A percentile compares a stretch with the other conserved stretches of the same genome.
Conservation (phyloP, 2,329 filamentous ascomycete genomes). For the Rhinocladiella similis region DNA sequence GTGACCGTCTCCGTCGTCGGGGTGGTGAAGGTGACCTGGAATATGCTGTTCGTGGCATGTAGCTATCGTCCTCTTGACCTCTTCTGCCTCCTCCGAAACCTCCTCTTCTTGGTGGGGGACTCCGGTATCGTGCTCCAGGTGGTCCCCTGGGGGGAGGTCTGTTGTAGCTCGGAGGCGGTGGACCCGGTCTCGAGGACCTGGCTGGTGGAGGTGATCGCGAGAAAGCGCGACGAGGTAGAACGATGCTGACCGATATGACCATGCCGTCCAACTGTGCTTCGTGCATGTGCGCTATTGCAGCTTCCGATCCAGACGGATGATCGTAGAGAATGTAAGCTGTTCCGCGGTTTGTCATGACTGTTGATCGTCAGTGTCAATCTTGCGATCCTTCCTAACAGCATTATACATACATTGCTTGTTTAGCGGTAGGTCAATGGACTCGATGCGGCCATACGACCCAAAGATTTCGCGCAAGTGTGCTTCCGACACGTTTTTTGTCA, state of each 20-base stretch:
- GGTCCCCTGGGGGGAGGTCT: conserved; percentile 29
- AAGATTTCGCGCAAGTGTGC: conserved; percentile 90
- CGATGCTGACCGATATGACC: conserved; percentile 81
- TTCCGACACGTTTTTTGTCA: conserved; percentile 93
- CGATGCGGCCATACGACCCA: conserved; percentile 79
- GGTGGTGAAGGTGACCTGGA: conserved; percentile 40
- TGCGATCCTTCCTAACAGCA: neutral
- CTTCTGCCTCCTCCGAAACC: conserved; percentile 38
- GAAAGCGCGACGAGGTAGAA: conserved; percentile 79
- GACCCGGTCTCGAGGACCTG: conserved; percentile 55
- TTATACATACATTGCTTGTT: conserved; percentile 72
- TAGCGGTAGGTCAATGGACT: conserved; percentile 85
- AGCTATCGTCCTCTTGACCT: conserved; percentile 45
- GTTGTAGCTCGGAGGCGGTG: conserved; percentile 42
- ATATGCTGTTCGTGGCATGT: conserved; percentile 58
- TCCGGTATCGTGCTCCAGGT: conserved; percentile 35
- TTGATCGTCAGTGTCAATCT: conserved; percentile 13
- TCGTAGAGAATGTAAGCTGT: conserved; percentile 90
- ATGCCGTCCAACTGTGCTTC: conserved; percentile 90
- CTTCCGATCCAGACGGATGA: conserved; percentile 75
- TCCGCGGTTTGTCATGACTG: conserved; percentile 85
- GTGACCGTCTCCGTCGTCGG: conserved; percentile 40
- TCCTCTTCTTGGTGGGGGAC: conserved; percentile 37
- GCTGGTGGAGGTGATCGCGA: conserved; percentile 75
- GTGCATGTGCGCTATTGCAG: conserved; percentile 94